Evolutionary conservation across 805 yeast species (phyloP), one percentile per base, ranked within the genome.

Genomic region (Cyberlindnera mrakii): DNA sequence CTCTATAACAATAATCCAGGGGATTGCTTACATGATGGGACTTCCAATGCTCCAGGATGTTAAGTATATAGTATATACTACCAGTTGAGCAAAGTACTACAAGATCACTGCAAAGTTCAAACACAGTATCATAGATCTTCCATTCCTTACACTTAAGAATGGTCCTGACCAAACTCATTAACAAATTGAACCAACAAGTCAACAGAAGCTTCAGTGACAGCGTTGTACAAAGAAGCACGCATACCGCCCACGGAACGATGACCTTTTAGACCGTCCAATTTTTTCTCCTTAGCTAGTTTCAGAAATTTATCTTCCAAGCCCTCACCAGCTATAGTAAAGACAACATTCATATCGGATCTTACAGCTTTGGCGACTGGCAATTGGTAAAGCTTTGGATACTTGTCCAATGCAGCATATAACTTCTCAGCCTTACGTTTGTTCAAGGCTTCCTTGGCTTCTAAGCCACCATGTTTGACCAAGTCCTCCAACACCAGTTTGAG

Each of bases 191-290:
- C 47, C 34, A 46, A 43, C 4, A 38, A 35, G 35, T 49, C 46
- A 6, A 49, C 45, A 15, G 50, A 45, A n/a, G 13, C 18, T 20
- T 44, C 46, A 5, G 80, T 63, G 41, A 93, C 85, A 14, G 98
- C 96, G 58, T 93, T 91, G 65, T 91, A 90, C 42, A 89, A 69
- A 13, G 97, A 89, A 14, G 95, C 90, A 65, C 99, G 82, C 66
- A 93, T 84, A 27, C 99, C 99, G 40, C 98, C 98, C 35, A 91
- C 98, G 4, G 96, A 87, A 63, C 98, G 78, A 66, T 91, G 98
- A 34, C 99, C 98, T 66, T 89, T 86, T 57, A 91, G 73, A 6
- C 97, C 98, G 5, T 80, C 68, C 49, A 93, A 71, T 2, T 77
- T 73, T 44, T 51, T 59, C 23, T 63, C 75, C 19, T 69, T 73